phyloP scores from a whole-genome alignment of 2,329 filamentous ascomycete genomes.

The Chaetothyriales sp. region DNA sequence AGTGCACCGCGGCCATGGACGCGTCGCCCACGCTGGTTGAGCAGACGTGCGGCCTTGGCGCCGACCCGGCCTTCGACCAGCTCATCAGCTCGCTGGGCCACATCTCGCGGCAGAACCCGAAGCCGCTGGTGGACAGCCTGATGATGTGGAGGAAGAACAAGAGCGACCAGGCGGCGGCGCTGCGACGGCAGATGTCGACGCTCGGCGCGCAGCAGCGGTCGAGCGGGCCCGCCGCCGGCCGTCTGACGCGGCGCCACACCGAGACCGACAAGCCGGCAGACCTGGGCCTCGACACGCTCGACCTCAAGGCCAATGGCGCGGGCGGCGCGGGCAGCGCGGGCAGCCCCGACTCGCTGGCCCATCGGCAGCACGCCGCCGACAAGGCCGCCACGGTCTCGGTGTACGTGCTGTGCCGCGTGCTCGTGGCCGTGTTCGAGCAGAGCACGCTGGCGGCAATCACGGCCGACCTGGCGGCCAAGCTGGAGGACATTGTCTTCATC shows the following conservation, averaged over 20 bases:
- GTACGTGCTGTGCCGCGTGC: conserved; percentile 83
- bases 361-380: conserved; percentile 60
- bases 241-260: conserved; percentile 56
- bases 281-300: conserved; percentile 21
- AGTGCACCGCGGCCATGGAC: conserved; percentile 66
- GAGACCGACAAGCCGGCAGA: conserved; percentile 47
- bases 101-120: conserved; percentile 86
- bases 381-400: conserved; percentile 87
- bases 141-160: conserved; percentile 98
- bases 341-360: conserved; percentile 22
- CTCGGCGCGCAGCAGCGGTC: conserved; percentile 7
- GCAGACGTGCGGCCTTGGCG: conserved; percentile 75
- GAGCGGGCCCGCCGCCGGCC: conserved; percentile 21
- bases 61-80: conserved; percentile 83
- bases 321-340: no score
- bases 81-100: conserved; percentile 85
- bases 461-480: conserved; percentile 79
- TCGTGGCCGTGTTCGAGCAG: conserved; percentile 88
- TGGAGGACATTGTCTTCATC: conserved; percentile 93
- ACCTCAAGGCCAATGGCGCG: conserved; percentile 14
- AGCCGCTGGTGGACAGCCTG: conserved; percentile 87
- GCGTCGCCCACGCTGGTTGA: conserved; percentile 77
- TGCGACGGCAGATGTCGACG: conserved; percentile 29
- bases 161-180: conserved; percentile 70
- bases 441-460: conserved; percentile 73